A percentile compares a stretch with the other conserved stretches of the same genome.
Conservation (phyloP, 148 eudicot genomes). For the Chenopodium quinoa region DNA sequence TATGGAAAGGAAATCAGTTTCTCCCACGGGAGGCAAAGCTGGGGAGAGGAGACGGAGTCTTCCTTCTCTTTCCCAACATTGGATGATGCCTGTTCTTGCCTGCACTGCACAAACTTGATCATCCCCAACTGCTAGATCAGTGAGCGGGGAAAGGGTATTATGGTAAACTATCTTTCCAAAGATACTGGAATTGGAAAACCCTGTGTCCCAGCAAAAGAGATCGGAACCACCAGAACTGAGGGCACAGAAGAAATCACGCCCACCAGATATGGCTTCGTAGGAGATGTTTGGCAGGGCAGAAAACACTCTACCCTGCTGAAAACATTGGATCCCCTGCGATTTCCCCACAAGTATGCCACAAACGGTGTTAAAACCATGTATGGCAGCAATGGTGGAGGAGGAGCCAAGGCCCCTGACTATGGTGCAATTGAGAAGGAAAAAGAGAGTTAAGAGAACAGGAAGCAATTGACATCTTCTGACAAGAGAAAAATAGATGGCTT, state of each 20-base stretch:
- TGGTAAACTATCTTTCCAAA: slow-evolving; percentile 27
- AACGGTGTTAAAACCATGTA: slow-evolving; percentile 34
- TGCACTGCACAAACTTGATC: slow-evolving; percentile 47
- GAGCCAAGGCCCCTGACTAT: slow-evolving; percentile 38
- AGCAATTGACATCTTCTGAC: slow-evolving; percentile 22
- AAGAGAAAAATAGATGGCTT: slow-evolving; percentile 8
- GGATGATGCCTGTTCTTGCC: slow-evolving; percentile 24
- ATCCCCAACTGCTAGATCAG: slow-evolving; percentile 35
- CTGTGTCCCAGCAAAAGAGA: slow-evolving; percentile 51
- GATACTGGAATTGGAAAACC: slow-evolving; percentile 20
- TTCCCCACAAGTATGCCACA: slow-evolving; percentile 52
- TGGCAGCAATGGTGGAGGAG: slow-evolving; percentile 43
- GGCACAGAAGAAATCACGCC: slow-evolving; percentile 43
- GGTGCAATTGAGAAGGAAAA: slow-evolving; percentile 19
- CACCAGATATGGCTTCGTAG: slow-evolving; percentile 48
- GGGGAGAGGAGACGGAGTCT: slow-evolving; percentile 5
- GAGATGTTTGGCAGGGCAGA: slow-evolving; percentile 37
- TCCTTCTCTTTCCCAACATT: slow-evolving; percentile 40
- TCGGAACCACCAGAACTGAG: slow-evolving; percentile 38
- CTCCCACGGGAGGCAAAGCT: slow-evolving; percentile 25
- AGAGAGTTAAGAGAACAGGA: slow-evolving; percentile 14
- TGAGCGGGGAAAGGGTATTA: slow-evolving; percentile 21
- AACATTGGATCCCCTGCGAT: slow-evolving; percentile 44
- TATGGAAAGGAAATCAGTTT: slow-evolving; percentile 25
- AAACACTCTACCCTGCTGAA: slow-evolving; percentile 22